Evolutionary conservation across 2,329 filamentous ascomycete genomes (phyloP).

Genomic region (Fusarium sp.): DNA sequence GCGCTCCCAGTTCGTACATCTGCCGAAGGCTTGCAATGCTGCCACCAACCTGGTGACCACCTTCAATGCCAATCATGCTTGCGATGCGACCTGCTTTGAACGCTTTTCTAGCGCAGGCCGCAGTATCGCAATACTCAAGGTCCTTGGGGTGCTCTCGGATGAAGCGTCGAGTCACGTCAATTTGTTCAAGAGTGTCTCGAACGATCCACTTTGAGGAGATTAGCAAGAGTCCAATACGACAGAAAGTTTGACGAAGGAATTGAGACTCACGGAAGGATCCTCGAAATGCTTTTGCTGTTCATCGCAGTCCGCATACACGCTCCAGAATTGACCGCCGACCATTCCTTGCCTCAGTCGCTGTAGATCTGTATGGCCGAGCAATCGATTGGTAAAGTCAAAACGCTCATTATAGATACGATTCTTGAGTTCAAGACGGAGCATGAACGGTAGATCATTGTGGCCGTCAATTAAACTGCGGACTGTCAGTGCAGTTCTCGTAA

Average conservation of each 20-base stretch:
- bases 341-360: conserved; percentile 44
- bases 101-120: conserved; percentile 44
- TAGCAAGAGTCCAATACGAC: not conserved
- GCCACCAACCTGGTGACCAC: conserved; percentile 51
- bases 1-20: conserved; percentile 51
- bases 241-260: not conserved
- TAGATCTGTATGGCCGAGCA: conserved; percentile 46
- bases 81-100: conserved; percentile 51
- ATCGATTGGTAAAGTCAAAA: conserved; percentile 27
- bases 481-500: not conserved
- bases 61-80: conserved; percentile 54
- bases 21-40: conserved; percentile 51
- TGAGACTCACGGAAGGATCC: conserved; percentile 37
- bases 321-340: conserved; percentile 50
- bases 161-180: conserved; percentile 50
- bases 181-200: conserved; percentile 46
- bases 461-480: conserved; percentile 45
- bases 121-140: conserved; percentile 44
- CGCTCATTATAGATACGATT: conserved; percentile 40
- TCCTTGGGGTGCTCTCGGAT: conserved; percentile 43
- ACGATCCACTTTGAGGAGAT: conserved; percentile 24
- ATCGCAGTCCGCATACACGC: conserved; percentile 45
- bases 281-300: conserved; percentile 40
- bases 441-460: conserved; percentile 49
- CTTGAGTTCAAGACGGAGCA: conserved; percentile 47